Evolutionary conservation across 179 eudicot genomes (phyloP).

Genomic region (Actinidia arguta): DNA sequence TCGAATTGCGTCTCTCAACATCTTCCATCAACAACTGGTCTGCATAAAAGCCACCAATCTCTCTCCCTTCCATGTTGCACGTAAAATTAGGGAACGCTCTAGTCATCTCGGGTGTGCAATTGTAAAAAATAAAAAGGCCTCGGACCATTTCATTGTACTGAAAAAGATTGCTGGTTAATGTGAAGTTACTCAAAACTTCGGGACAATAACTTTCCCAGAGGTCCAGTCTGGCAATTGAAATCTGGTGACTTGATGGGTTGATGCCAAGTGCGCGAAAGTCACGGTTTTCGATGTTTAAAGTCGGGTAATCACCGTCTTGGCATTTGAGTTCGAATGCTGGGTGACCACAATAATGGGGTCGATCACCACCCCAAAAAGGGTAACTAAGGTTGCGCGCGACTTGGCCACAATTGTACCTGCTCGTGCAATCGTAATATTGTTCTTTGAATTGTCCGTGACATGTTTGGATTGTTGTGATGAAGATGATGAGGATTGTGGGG

Average conservation of each 20-base stretch:
- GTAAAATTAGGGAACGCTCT: neutral
- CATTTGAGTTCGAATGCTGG: slow-evolving; percentile 35
- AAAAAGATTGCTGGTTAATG: neutral
- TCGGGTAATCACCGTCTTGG: neutral
- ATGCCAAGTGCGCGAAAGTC: neutral
- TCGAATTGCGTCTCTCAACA: neutral
- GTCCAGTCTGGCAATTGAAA: neutral
- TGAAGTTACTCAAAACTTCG: neutral
- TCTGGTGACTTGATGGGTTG: neutral
- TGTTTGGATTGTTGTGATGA: neutral
- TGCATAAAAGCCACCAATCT: neutral
- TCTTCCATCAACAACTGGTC: neutral
- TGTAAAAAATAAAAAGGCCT: too few species aligned
- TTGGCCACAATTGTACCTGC: neutral
- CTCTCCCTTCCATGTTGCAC: neutral
- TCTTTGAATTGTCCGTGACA: slow-evolving; percentile 1
- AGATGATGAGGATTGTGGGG: neutral
- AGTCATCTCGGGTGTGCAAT: neutral
- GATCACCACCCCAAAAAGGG: slow-evolving; percentile 42
- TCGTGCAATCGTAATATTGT: slow-evolving; percentile 15
- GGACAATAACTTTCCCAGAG: neutral
- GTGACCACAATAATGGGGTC: slow-evolving; percentile 35
- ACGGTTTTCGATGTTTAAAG: neutral
- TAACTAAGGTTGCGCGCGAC: too few species aligned
- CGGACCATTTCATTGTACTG: neutral